A percentile compares a stretch with the other conserved stretches of the same genome.
Conservation (phyloP, 768 basidiomycete genomes). For the Roridomyces roridus region DNA sequence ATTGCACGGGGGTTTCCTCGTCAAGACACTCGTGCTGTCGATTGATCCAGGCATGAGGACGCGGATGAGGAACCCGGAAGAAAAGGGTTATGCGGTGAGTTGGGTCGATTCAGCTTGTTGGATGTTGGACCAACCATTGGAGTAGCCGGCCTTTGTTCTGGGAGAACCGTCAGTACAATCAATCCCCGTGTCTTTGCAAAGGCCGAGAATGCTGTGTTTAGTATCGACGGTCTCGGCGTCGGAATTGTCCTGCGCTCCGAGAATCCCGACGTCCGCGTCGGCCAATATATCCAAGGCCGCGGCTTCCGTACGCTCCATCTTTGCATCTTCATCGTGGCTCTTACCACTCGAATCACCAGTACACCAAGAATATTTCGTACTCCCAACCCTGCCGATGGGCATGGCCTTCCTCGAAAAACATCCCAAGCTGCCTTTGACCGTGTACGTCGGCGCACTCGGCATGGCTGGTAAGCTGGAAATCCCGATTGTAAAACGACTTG, state of each 20-base stretch:
- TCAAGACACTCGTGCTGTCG: conserved; percentile 55
- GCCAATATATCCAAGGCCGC: conserved; percentile 48
- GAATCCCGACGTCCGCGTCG: conserved; percentile 33
- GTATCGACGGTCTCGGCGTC: conserved; percentile 42
- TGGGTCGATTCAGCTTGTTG: conserved; percentile 12
- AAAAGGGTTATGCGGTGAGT: conserved; percentile 33
- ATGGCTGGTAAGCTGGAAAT: conserved; percentile 65
- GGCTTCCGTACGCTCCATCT: conserved; percentile 27
- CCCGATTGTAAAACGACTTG: too few species aligned
- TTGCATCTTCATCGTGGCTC: background rate
- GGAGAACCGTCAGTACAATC: background rate
- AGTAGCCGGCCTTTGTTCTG: background rate
- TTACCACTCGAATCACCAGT: background rate
- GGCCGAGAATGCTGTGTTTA: conserved; percentile 13
- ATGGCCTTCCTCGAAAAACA: background rate
- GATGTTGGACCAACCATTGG: too few species aligned
- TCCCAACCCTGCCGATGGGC: background rate
- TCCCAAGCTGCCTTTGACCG: conserved; percentile 12
- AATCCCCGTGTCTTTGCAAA: background rate
- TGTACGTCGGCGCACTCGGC: conserved; percentile 56
- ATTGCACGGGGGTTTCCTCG: conserved; percentile 50
- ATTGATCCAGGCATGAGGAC: conserved; percentile 49
- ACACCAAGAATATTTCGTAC: conserved; percentile 12
- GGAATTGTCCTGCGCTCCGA: conserved; percentile 53
- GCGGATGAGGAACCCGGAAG: conserved; percentile 41